Evolutionary conservation across 2,329 filamentous ascomycete species (phyloP).

Genomic region (Colletotrichum tamarilloi): DNA sequence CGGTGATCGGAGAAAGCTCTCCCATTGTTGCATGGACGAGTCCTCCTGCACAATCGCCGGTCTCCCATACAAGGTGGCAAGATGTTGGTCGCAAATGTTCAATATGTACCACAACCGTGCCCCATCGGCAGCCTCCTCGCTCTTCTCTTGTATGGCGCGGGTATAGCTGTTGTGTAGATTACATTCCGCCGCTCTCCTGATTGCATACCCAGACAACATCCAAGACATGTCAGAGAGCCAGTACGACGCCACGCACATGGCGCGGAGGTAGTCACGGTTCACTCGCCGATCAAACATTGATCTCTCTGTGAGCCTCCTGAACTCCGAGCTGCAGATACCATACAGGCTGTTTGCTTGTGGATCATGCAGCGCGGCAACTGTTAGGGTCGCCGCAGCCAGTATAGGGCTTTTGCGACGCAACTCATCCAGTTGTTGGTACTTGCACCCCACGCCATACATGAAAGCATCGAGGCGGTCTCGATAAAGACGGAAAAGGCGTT

Average conservation of each 20-base stretch:
- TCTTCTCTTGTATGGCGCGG: conserved; percentile 49
- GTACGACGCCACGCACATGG: conserved; percentile 69
- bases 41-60: conserved; percentile 70
- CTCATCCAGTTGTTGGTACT: conserved; percentile 60
- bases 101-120: conserved; percentile 71
- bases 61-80: conserved; percentile 70
- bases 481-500: conserved; percentile 63
- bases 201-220: conserved; percentile 68
- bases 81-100: conserved; percentile 71
- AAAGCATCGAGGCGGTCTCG: conserved; percentile 61
- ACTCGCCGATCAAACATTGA: conserved; percentile 50
- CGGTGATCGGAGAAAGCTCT: conserved; percentile 63
- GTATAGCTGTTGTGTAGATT: conserved; percentile 57
- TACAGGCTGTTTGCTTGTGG: conserved; percentile 62
- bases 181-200: conserved; percentile 60
- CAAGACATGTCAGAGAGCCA: conserved; percentile 73
- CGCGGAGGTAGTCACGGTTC: conserved; percentile 64
- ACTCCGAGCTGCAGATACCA: conserved; percentile 64
- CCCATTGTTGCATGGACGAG: conserved; percentile 66
- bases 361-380: conserved; percentile 69
- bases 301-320: conserved; percentile 63
- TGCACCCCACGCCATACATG: conserved; percentile 61
- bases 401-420: conserved; percentile 66
- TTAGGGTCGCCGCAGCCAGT: conserved; percentile 65
- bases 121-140: conserved; percentile 60